These are phyloP conservation scores for Trichoderma cornu-damae DNA, from an alignment of 2,329 filamentous ascomycete genomes.

Conservation along the genomic window DNA sequence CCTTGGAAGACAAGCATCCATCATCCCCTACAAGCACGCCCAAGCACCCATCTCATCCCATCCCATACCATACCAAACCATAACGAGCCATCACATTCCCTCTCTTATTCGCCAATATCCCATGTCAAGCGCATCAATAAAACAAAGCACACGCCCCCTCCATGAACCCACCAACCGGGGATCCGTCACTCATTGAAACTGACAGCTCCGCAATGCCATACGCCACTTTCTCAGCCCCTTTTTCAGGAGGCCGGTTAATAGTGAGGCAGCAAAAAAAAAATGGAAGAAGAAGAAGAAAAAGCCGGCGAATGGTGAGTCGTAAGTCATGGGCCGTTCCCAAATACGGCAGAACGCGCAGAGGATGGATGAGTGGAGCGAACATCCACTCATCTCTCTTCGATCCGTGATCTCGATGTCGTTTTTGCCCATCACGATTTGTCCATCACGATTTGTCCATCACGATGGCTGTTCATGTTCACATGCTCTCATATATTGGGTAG, in stretches of 20 bases:
- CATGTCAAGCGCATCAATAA: neutral
- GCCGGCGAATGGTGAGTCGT: neutral
- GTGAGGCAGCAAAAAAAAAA: neutral
- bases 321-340: neutral
- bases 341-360: neutral
- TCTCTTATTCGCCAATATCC: neutral
- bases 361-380: neutral
- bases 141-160: neutral
- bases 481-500: neutral
- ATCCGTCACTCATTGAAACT: neutral
- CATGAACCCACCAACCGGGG: slow-evolving; percentile 8
- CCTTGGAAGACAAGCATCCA: neutral
- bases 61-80: too few relatives aligned
- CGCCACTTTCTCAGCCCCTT: neutral
- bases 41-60: neutral
- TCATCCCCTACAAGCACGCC: neutral
- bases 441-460: neutral
- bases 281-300: neutral
- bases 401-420: neutral
- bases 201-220: neutral
- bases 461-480: neutral
- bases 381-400: neutral
- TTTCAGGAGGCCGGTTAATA: neutral
- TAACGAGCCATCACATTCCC: too few relatives aligned
- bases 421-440: neutral